A percentile compares a stretch with the other conserved stretches of the same genome.
Evolutionary conservation across 169 alveolate species (phyloP).

Genomic region (Eimeria maxima): DNA sequence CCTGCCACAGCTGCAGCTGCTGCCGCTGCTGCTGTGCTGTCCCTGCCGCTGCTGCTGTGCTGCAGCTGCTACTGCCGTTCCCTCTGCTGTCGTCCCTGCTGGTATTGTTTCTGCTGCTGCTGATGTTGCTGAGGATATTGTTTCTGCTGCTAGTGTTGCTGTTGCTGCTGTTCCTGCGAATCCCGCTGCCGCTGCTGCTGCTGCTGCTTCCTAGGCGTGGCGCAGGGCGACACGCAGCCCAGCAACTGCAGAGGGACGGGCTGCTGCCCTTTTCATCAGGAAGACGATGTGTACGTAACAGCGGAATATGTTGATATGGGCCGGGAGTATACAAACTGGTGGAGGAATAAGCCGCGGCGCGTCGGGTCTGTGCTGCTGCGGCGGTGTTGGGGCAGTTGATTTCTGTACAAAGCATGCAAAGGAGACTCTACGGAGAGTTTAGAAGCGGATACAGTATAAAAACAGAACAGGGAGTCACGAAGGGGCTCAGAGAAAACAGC

Average conservation of each 20-base stretch:
- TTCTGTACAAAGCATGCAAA: neutral
- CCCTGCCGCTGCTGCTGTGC: neutral
- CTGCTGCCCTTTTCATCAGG: neutral
- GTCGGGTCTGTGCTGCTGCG: neutral
- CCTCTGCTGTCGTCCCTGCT: neutral
- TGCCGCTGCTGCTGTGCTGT: neutral
- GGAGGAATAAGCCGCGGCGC: too few relatives aligned
- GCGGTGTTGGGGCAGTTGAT: neutral
- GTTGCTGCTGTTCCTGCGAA: neutral
- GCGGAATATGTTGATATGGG: neutral
- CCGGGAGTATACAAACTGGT: too few relatives aligned
- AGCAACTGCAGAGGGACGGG: neutral
- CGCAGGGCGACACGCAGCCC: neutral
- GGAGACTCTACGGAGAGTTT: neutral
- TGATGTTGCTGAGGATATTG: too few relatives aligned
- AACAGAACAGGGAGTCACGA: neutral
- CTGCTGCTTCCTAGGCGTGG: conserved; percentile 14
- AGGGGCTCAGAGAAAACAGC: neutral
- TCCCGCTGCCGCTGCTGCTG: neutral
- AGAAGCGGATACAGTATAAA: neutral
- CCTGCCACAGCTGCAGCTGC: neutral
- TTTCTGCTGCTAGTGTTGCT: neutral
- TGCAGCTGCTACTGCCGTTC: neutral
- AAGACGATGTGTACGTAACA: neutral
- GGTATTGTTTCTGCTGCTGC: neutral